phyloP scores from a whole-genome alignment of 176 grass and related monocot genomes.

The Ampelocalamus luodianensis region DNA sequence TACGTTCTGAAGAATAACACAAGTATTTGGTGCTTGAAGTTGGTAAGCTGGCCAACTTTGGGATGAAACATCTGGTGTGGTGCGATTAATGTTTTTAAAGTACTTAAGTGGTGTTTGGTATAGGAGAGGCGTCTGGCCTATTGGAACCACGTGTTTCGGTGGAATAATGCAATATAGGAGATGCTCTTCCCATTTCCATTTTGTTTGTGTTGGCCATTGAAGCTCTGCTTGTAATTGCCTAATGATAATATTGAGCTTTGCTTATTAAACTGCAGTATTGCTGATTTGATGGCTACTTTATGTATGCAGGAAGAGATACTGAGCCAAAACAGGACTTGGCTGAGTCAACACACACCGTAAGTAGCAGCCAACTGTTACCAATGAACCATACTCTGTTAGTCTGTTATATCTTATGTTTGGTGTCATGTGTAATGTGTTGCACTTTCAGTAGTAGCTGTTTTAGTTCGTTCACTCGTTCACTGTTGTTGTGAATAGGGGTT shows the following conservation, averaged over 20 bases:
- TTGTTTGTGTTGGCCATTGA: background rate
- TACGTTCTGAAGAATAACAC: background rate
- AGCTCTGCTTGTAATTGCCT: background rate
- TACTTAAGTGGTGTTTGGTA: background rate
- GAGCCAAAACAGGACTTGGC: conserved; percentile 38
- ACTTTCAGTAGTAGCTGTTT: background rate
- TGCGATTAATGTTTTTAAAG: background rate
- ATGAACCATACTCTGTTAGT: background rate
- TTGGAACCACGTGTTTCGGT: background rate
- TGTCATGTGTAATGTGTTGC: background rate
- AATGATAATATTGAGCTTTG: background rate
- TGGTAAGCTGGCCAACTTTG: background rate
- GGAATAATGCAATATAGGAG: background rate
- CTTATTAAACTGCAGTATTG: background rate
- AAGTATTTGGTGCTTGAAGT: conserved; percentile 10
- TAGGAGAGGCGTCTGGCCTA: background rate
- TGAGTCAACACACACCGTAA: conserved; percentile 42
- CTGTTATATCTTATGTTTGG: background rate
- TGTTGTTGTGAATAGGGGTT: background rate
- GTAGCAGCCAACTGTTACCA: conserved; percentile 14
- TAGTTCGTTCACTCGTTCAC: background rate
- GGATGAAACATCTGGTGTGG: background rate
- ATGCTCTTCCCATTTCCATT: background rate
- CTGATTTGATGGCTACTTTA: conserved; percentile 1
- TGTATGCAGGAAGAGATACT: conserved; percentile 42